Evolutionary conservation across 2,329 filamentous ascomycete species (phyloP).

Genomic region (Geoglossum cookeanum): DNA sequence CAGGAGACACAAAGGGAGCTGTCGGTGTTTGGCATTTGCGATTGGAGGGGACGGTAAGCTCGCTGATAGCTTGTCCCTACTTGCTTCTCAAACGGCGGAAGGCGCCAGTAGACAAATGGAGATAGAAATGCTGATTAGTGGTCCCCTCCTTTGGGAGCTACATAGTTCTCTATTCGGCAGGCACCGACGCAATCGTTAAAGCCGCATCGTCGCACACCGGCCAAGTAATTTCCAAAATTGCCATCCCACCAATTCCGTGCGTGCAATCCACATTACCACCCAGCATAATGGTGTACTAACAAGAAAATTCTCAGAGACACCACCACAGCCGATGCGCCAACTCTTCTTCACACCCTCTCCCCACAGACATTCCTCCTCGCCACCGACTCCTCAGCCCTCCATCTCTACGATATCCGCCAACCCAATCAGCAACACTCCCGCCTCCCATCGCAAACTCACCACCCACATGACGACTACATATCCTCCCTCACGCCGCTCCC

Average conservation of each 20-base stretch:
- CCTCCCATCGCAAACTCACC: slow-evolving; percentile 59
- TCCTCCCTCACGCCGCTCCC: slow-evolving; percentile 74
- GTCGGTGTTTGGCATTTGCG: slow-evolving; percentile 60
- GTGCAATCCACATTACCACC: neutral
- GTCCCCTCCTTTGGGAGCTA: neutral
- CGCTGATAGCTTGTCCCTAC: neutral
- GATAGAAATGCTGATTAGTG: neutral
- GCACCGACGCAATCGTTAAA: slow-evolving; percentile 45
- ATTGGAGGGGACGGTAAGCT: slow-evolving; percentile 52
- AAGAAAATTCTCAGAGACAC: slow-evolving; percentile 17
- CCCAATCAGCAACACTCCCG: slow-evolving; percentile 18
- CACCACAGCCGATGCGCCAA: slow-evolving; percentile 47
- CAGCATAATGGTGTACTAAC: neutral
- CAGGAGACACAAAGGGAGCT: slow-evolving; percentile 82
- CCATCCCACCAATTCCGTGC: slow-evolving; percentile 34
- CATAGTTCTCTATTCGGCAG: slow-evolving; percentile 12
- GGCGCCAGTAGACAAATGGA: neutral
- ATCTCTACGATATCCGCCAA: slow-evolving; percentile 66
- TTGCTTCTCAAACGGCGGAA: too few species aligned
- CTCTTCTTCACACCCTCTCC: slow-evolving; percentile 64
- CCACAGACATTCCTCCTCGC: slow-evolving; percentile 76
- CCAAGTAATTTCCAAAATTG: slow-evolving; percentile 62
- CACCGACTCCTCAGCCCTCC: slow-evolving; percentile 75
- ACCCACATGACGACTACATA: slow-evolving; percentile 83
- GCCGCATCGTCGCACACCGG: slow-evolving; percentile 38